Base-by-base conservation (phyloP, 179 eudicot genomes). In the Silene vulgaris region DNA sequence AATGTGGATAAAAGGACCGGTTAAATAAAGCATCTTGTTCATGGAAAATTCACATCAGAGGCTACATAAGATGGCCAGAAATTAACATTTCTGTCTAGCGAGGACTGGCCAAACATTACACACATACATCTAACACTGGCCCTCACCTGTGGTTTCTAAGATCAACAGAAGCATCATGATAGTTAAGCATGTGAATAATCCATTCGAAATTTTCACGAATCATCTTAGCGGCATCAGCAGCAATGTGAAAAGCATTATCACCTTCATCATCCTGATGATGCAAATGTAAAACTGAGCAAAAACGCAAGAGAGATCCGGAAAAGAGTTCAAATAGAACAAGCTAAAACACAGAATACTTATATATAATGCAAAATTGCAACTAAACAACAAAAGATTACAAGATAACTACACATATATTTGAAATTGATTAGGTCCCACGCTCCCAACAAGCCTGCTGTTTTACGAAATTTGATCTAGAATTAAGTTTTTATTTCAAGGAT, bases 151-250 rank as follows among this genome's bases (percentile, higher is more conserved):
- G 97, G 84, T 90, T 95, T 78, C 97, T 88, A 61, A 86, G 84
- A 56, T 87, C 88, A 69, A 95, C 90, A 62, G 91, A 90, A 84
- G 99, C 97, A 74, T 93, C 90, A 7, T 91, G 91, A 87, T 84
- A 90, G 75, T 78, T 88, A 50, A 95, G 97, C 97, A 95, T 95
- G 69, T 85, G 86, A 77, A 87, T 82, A 75, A 95, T 82, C 99
- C 99, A 95, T 65, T 87, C 90, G 52, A 95, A 89, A 82, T 95
- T 95, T 85, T 95, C 99, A 65, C 99, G 97, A 54, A 95, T 90
- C 97, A 90, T 93, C 83, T 90, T 92, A 81, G 99, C 97, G 67
- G 96, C 87, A 84, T 89, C 97, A 85, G 99, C 99, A 56, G 99
- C 99, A 81, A 93, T 90, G 84, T 95, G 99, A 84, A 92, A 95